Conservation (phyloP, 176 grass and related monocot genomes). For the Juncus inflexus region DNA sequence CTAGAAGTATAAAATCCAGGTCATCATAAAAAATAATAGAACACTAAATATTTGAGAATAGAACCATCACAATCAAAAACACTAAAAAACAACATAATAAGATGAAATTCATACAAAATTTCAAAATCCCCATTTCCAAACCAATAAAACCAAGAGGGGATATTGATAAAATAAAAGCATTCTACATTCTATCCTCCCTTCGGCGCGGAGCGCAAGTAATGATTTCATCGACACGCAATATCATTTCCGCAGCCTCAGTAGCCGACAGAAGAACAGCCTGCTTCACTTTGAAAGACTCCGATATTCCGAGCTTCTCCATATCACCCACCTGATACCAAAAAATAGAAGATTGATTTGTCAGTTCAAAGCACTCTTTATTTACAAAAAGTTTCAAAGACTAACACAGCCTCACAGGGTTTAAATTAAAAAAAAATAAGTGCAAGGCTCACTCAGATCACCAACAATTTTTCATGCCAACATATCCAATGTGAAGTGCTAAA, state of each 20-base stretch:
- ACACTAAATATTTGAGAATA: no score
- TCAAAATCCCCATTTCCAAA: constrained; percentile 19
- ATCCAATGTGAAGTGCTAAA: no score
- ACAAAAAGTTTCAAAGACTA: no score
- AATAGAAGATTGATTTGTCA: no score
- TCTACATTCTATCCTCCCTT: constrained; percentile 54
- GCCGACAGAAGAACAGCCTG: constrained; percentile 52
- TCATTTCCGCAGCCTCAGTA: constrained; percentile 55
- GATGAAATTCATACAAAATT: constrained; percentile 17
- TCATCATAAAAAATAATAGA: not conserved
- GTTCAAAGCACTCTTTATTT: no score
- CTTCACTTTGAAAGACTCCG: constrained; percentile 53
- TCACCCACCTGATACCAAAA: constrained; percentile 37
- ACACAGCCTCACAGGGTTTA: no score
- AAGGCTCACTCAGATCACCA: no score
- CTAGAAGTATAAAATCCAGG: not conserved
- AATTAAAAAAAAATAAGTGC: no score
- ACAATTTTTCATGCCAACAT: no score
- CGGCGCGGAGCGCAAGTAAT: constrained; percentile 46
- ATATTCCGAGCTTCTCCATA: constrained; percentile 49
- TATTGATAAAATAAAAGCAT: not conserved
- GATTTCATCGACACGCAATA: constrained; percentile 49
- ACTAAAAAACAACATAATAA: not conserved
- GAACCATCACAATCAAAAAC: constrained; percentile 9
- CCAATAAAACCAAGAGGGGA: not conserved